Base-by-base conservation (phyloP, 2,329 filamentous ascomycete species). In the Aplosporella prunicola region DNA sequence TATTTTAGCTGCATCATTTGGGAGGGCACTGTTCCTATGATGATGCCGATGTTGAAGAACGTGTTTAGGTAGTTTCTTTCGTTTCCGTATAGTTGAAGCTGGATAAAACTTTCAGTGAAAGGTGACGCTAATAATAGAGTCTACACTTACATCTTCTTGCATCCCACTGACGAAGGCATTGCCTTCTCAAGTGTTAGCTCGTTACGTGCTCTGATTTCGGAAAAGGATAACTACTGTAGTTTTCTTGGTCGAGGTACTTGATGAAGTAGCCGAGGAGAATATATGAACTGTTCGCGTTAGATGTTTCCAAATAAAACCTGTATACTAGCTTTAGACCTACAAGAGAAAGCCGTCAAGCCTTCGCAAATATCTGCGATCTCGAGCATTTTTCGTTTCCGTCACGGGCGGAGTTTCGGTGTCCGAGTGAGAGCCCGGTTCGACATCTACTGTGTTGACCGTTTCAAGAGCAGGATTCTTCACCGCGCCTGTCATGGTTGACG, bases 101-200 rank as follows among this genome's bases (percentile, higher is more conserved):
- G 10, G 3, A 7, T 6, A 4, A 2, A 4, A 22, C 7, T 5
- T 2, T 14, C 16, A 27, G n/a, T 11, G 9, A 22, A 20, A n/a
- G n/a, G n/a, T n/a, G 2, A 24, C 8, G 22, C n/a, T 2, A 3
- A 8, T 11, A 11, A 9, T 24, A 9, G 22, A 24, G 22, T 11
- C 10, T 27, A 8, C 4, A 14, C 33, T 29, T 22, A 28, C 33
- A 24, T 40, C 32, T 13, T 40, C 38, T 20, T 36, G 35, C 38
- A 40, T 40, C 14, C 38, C 38, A n/a, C 38, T 40, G 10, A 40
- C 25, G 18, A 35, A 40, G 17, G 38, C 38, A 35, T 40, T 40
- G 26, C 34, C 26, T 36, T 14, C 18, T 11, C 1, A n/a, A n/a
- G n/a, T n/a, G n/a, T 33, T 6, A 25, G 20, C 14, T 11, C 5